A percentile compares a stretch with the other conserved stretches of the same genome.
phyloP scores from a whole-genome alignment of 176 grass and related monocot species.

The Hordeum vulgare region MorexV3_pseudomolecules_assembly NC_058518.1:49919401-49919900 shows the following conservation, averaged over 20 bases:
- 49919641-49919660: constrained; percentile 1
- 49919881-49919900: constrained; percentile 91
- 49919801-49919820: constrained; percentile 63
- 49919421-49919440: constrained; percentile 2
- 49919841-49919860: constrained; percentile 18
- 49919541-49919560: constrained; percentile 81
- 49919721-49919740: constrained; percentile 71
- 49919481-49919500: constrained; percentile 91
- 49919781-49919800: constrained; percentile 78
- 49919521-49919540: constrained; percentile 98
- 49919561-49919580: constrained; percentile 89
- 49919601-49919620: constrained; percentile 67
- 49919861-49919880: constrained; percentile 33
- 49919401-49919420: background rate
- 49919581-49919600: constrained; percentile 83
- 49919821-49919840: constrained; percentile 11
- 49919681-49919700: background rate
- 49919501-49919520: constrained; percentile 76
- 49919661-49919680: constrained; percentile 8
- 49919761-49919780: constrained; percentile 79
- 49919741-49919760: constrained; percentile 80
- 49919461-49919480: background rate
- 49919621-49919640: background rate
- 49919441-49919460: constrained; percentile 22
- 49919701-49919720: background rate